Percentiles rank a stretch among this genome's conserved stretches.
phyloP scores from a whole-genome alignment of 2,329 filamentous ascomycete species.

The Alternaria gaisen region DNA sequence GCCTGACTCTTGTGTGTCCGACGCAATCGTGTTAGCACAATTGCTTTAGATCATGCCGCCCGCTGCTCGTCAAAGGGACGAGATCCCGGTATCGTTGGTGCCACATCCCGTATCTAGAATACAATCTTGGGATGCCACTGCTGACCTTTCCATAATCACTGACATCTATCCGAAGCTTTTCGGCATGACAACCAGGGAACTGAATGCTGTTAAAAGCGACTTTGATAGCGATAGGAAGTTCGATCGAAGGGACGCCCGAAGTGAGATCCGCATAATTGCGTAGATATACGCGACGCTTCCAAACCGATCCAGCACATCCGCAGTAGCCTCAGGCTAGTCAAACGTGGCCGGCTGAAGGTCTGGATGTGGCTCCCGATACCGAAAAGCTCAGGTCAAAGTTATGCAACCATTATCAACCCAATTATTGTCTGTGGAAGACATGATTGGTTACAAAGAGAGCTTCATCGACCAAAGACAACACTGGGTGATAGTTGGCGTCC shows the following conservation, averaged over 20 bases:
- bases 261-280: constrained; percentile 7
- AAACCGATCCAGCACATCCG: constrained; percentile 23
- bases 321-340: constrained; percentile 7
- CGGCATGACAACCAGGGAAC: neutral
- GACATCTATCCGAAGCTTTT: neutral
- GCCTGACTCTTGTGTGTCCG: neutral
- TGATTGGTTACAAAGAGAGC: constrained; percentile 25
- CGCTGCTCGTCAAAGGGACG: neutral
- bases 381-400: constrained; percentile 16
- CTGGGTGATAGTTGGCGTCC: constrained; percentile 20
- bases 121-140: neutral
- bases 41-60: neutral
- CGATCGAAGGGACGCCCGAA: neutral
- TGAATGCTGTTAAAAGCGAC: constrained; percentile 1
- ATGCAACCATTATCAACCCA: constrained; percentile 23
- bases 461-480: constrained; percentile 19
- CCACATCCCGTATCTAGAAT: neutral
- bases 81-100: constrained; percentile 2
- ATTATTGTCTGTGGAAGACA: constrained; percentile 11
- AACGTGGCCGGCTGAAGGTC: constrained; percentile 19
- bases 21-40: constrained; percentile 10
- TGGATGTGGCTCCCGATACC: constrained; percentile 22
- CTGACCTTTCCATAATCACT: neutral
- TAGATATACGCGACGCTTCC: constrained; percentile 12
- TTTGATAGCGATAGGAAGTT: neutral